Evolutionary conservation across 352 stramenopile genomes (phyloP).

Genomic region (Thalassiosira pacifica): DNA sequence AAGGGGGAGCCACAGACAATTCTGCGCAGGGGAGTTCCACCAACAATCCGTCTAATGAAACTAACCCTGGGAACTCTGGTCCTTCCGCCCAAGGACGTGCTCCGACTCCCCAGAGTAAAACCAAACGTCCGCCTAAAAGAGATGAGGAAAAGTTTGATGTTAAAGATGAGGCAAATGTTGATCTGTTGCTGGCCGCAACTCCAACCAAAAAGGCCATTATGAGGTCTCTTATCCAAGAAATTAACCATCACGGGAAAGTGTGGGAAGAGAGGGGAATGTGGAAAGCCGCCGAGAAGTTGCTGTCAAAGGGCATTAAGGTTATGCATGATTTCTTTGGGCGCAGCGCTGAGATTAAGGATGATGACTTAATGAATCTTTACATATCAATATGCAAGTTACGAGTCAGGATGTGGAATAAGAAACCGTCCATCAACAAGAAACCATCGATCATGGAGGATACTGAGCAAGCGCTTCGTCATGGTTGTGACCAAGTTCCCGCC

Average conservation of each 20-base stretch:
- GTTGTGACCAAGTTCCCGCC: not conserved
- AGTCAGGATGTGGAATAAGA: not conserved
- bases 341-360: not conserved
- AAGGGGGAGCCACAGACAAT: not conserved
- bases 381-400: not conserved
- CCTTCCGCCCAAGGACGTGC: not conserved
- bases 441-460: not conserved
- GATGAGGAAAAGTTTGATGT: not conserved
- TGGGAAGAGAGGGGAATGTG: not conserved
- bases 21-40: not conserved
- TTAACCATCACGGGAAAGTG: not conserved
- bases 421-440: not conserved
- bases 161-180: not conserved
- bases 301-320: not conserved
- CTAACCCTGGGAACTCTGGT: not conserved
- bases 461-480: not conserved
- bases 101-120: not conserved
- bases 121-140: not conserved
- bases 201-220: not conserved
- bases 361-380: conserved; percentile 6
- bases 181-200: conserved; percentile 3
- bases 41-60: no score
- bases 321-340: not conserved
- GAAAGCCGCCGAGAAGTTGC: conserved; percentile 2
- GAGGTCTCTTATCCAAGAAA: not conserved